These are phyloP conservation scores for Pisolithus sp. DNA, from an alignment of 768 basidiomycete genomes.

Conservation along the genomic window DNA sequence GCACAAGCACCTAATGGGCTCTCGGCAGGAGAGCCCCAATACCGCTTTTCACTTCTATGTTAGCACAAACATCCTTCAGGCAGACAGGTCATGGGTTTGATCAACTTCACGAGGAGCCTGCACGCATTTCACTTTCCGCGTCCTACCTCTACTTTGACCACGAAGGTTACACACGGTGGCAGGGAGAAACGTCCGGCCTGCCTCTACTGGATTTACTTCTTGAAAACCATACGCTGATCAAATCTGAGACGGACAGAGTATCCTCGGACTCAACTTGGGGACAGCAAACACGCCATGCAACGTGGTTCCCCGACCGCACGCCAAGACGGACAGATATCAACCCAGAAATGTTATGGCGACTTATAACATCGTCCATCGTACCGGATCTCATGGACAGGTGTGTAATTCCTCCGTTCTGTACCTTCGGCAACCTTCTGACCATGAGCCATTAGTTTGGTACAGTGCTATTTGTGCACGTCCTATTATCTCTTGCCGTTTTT, in stretches of 20 bases:
- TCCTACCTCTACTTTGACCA: slow-evolving; percentile 86
- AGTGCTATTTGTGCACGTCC: slow-evolving; percentile 86
- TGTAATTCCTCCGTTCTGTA: slow-evolving; percentile 29
- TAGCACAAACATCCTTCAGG: slow-evolving; percentile 29
- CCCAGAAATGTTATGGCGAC: slow-evolving; percentile 81
- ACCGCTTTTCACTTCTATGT: slow-evolving; percentile 35
- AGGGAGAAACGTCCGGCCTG: slow-evolving; percentile 88
- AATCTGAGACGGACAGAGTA: slow-evolving; percentile 26
- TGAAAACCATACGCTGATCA: slow-evolving; percentile 52
- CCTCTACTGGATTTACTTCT: slow-evolving; percentile 81
- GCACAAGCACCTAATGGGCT: slow-evolving; percentile 35
- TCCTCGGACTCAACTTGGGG: slow-evolving; percentile 23
- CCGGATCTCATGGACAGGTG: slow-evolving; percentile 91
- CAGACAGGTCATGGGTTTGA: slow-evolving; percentile 28
- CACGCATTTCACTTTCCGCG: slow-evolving; percentile 61
- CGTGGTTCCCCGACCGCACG: slow-evolving; percentile 83
- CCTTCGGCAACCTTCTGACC: slow-evolving; percentile 9
- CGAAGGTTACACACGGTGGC: slow-evolving; percentile 83
- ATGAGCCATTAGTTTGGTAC: slow-evolving; percentile 51
- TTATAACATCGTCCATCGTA: slow-evolving; percentile 78
- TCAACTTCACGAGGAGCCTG: slow-evolving; percentile 49
- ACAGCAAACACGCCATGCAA: slow-evolving; percentile 29
- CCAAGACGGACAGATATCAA: slow-evolving; percentile 72
- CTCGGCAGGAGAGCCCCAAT: slow-evolving; percentile 42
- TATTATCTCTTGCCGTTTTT: slow-evolving; percentile 90